Evolutionary conservation across 345 rosid genomes (phyloP), one percentile per base, ranked within the genome.

Genomic region (Excoecaria cochinchinensis): DNA sequence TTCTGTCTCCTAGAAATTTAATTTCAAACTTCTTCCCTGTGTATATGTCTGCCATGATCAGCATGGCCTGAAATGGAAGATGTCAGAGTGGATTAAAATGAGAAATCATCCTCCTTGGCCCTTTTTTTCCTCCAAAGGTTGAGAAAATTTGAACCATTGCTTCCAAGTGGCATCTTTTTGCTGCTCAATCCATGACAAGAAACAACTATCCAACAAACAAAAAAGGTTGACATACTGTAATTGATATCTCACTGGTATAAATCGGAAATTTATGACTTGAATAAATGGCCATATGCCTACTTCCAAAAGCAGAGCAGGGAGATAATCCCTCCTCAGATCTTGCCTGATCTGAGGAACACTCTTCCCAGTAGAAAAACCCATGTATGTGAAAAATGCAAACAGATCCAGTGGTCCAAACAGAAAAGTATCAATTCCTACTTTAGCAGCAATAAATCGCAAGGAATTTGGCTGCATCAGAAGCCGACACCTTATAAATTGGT

Each of bases 121-220:
- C 12, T 70, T 74, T 39, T 67, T 64, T 25, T 79, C 77, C 60
- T 77, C 55, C 17, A 59, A 75, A 51, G 75, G 69, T 47, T 78
- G 52, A 9, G 78, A 70, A 58, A 78, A 77, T 40, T 59, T 75
- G 67, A 85, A 47, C 81, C 84, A 71, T 42, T 72, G 71, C 77
- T 81, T 85, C 85, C 88, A 85, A 38, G 86, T 50, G 72, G 83
- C 86, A 78, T 83, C 81, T 53, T 79, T 71, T 69, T 85, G 88
- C 72, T 85, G 86, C 76, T 85, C 86, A 31, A 83, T 4, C 88
- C 88, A 85, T 12, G 84, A 82, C 24, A 85, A 74, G 64, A 82
- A 85, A 63, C 84, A 82, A 40, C 86, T 85, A 76, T 82, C 88
- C 70, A 85, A 73, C 84, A 85, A 68, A 79, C 86, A 82, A 77